Evolutionary conservation across 1,284 basidiomycete genomes (phyloP), one percentile per base, ranked within the genome.

Genomic region (Tilletia indica): DNA sequence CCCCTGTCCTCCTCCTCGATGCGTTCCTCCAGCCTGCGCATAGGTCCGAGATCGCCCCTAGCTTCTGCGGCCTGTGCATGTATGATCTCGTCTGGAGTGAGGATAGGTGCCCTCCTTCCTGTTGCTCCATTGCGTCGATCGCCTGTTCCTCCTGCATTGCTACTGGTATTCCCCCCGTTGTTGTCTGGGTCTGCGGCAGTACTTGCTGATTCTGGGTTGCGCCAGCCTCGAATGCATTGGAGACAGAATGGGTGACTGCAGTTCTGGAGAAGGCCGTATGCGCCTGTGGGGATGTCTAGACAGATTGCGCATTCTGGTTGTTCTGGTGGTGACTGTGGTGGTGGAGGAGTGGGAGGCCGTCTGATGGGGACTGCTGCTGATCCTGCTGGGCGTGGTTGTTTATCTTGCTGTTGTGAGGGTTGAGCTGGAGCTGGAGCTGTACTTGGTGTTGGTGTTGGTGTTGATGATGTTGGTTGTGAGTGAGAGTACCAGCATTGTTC

Each of bases 271-370:
- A 67, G 45, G 12, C 64, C 64, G 64, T 67, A 67, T 31, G 58
- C 58, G 12, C 31, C 36, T 19, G 45, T 45, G 45, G 64, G 64
- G 38, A 38, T 19, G 6, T 67, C 64, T 12, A 42, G 16, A 21
- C 64, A 67, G 64, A 67, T 67, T 14, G 64, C 64, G 38, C 64
- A 67, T 36, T 61, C 58, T 25, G 58, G 58, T 8, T 61, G 58
- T 36, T 61, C 58, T 12, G 47, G 47, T 49, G 47, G 47, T 49
- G 47, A 49, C 47, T 12, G n/a, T 49, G 47, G 47, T n/a, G n/a
- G n/a, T 49, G 11, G 54, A 14, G 21, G 21, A 14, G 54, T 58
- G 21, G 16, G 16, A 1, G 54, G 54, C 16, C 16, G 16, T 19
- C 16, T 58, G 54, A 58, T 16, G 21, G 54, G 21, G 12, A 25